Base-by-base conservation (phyloP, 257 asterid genomes). In the Salvia splendens region DNA sequence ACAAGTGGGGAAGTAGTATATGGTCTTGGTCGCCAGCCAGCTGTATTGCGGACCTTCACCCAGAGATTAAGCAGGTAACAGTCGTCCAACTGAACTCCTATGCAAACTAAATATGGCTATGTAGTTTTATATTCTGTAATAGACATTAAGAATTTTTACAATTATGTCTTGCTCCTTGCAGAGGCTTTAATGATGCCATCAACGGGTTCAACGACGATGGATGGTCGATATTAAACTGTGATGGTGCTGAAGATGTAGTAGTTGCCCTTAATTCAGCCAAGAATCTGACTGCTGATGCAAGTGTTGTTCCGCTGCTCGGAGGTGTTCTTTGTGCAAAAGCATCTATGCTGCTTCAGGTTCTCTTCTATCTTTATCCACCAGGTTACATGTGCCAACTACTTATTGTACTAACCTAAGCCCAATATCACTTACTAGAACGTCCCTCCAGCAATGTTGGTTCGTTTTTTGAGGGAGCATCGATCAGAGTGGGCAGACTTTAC, bases 401-500 rank as follows among this genome's bases (percentile, higher is more conserved):
- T 54, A 40, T 41, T 64, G 47, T 43, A 60, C 46, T 58, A 7
- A 49, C 65, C 30, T 60, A 48, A 56, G 63, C 54, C 72, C 54
- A 36, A 2, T 64, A 12, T 53, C 48, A 66, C 35, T 57, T 66
- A 60, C 56, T 86, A 91, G 97, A 84, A 91, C 73, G 92, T 91
- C 17, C 86, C 94, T 65, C 95, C 97, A n/a, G 96, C 95, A 2
- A 84, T 85, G 46, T 80, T 91, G 50, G 86, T 91, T 77, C 94
- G 89, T 15, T 91, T 86, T 79, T 77, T 91, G 49, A 85, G 97
- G 83, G 97, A 91, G 78, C 96, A 91, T 46, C 88, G 97, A 17
- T 91, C 97, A 0, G 97, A 91, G 72, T 91, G 97, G 97, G 97
- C 96, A 1, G 97, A 91, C 69, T 86, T 86, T 38, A 91, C 72